Evolutionary conservation across 1,284 basidiomycete species (phyloP), one percentile per base, ranked within the genome.

Genomic region (Rhodotorula glutinis): DNA sequence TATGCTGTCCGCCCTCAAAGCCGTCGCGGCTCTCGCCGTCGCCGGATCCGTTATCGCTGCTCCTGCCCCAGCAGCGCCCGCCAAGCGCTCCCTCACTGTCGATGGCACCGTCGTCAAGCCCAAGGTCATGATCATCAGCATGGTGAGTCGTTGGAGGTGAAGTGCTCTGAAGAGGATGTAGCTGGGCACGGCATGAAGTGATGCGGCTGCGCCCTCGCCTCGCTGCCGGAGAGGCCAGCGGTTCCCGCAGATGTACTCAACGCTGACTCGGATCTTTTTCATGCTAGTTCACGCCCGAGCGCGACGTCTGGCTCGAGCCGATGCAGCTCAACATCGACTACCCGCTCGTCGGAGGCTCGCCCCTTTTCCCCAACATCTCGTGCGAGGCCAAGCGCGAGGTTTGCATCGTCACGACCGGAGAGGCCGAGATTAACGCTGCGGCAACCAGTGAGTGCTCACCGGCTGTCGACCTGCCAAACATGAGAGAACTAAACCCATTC

Each of bases 351-450:
- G 62, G 62, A 19, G 75, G 82, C 41, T 83, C 82, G 14, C 80
- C 80, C 1, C 75, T 81, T 17, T 84, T 76, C 74, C 82, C 82
- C 2, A 64, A 81, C 49, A 79, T 80, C 25, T 78, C 79, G 51
- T 83, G 83, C 73, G 80, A 81, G 41, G 54, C 59, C 33, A 75
- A 77, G 46, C 79, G 78, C 23, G 72, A 75, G 4, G 77, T 83
- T 52, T 84, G 83, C 66, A 79, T 82, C 46, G 61, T 81, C 4
- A 78, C 71, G 53, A 78, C 77, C 0, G 79, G 78, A 33, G 78
- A 79, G 58, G 76, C 76, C 38, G 82, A 84, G 74, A 83, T 84
- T 73, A 83, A 84, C 71, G 83, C 83, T 0, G 82, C 82, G 3
- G 71, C 79, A 9, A 71, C 69, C 21, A 57, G 62, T 54, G 23